These are phyloP conservation scores for Ascochyta pisi DNA, from an alignment of 2,329 filamentous ascomycete genomes.

Conservation along the genomic window DNA sequence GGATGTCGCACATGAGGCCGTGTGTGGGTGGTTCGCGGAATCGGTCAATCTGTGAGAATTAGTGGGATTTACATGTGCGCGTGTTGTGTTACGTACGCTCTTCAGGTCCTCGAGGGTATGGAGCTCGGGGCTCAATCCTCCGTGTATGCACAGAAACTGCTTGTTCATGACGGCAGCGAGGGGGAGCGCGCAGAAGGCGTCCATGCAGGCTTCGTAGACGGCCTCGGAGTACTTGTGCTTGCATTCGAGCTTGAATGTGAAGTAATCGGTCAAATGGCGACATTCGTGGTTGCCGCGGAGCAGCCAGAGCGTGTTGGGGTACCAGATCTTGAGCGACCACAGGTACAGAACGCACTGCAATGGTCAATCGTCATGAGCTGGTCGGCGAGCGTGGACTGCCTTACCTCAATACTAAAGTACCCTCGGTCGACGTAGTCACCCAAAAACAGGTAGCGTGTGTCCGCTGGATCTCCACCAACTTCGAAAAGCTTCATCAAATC, in stretches of 20 bases:
- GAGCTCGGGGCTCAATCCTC: slow-evolving; percentile 91
- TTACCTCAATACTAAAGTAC: slow-evolving; percentile 95
- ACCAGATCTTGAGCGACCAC: slow-evolving; percentile 99
- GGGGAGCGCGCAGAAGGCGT: slow-evolving; percentile 93
- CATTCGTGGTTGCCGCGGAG: slow-evolving; percentile 98
- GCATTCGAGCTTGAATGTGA: slow-evolving; percentile 99
- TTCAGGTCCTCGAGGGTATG: slow-evolving; percentile 95
- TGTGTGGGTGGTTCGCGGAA: slow-evolving; percentile 98
- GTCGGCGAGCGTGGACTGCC: not conserved
- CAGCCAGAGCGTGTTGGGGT: slow-evolving; percentile 95
- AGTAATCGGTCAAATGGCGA: slow-evolving; percentile 98
- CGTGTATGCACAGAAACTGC: slow-evolving; percentile 98
- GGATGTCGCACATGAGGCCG: slow-evolving; percentile 98
- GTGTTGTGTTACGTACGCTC: slow-evolving; percentile 64
- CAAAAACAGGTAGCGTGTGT: slow-evolving; percentile 95
- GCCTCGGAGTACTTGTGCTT: slow-evolving; percentile 99
- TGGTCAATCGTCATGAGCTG: slow-evolving; percentile 50
- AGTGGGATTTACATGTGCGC: slow-evolving; percentile 18
- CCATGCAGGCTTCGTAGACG: slow-evolving; percentile 97
- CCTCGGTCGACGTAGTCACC: slow-evolving; percentile 98
- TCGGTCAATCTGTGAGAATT: slow-evolving; percentile 77
- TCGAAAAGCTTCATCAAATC: slow-evolving; percentile 99
- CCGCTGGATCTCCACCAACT: slow-evolving; percentile 93
- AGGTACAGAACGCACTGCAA: slow-evolving; percentile 88
- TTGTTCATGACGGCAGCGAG: slow-evolving; percentile 99